These are phyloP conservation scores for Ceratobasidium sp. DNA, from an alignment of 1,284 basidiomycete genomes.

Conservation along the genomic window DNA sequence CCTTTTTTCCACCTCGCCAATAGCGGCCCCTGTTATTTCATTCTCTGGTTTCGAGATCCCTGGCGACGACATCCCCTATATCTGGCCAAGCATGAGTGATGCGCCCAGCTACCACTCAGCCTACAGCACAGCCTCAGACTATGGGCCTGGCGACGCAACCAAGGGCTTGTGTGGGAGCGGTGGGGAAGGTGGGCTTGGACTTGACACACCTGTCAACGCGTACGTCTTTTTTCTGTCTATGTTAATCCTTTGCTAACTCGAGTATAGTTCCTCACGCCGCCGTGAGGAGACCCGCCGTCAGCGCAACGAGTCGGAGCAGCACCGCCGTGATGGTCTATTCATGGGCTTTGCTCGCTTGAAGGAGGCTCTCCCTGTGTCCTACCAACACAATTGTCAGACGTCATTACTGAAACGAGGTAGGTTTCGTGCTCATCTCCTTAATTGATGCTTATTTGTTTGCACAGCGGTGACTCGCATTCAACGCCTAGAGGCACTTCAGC, in stretches of 20 bases:
- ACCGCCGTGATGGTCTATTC: slow-evolving; percentile 84
- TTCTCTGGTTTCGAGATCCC: slow-evolving; percentile 47
- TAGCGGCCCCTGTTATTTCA: slow-evolving; percentile 46
- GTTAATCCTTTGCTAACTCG: slow-evolving; percentile 23
- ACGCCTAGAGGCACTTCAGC: slow-evolving; percentile 78
- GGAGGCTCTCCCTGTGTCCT: slow-evolving; percentile 82
- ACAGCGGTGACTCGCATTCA: slow-evolving; percentile 81
- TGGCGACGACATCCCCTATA: slow-evolving; percentile 44
- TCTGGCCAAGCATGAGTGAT: slow-evolving; percentile 37
- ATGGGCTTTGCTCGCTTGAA: slow-evolving; percentile 88
- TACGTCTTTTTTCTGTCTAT: slow-evolving; percentile 13
- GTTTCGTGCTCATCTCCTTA: slow-evolving; percentile 51
- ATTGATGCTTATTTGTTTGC: slow-evolving; percentile 37
- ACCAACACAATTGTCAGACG: slow-evolving; percentile 90
- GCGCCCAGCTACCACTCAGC: slow-evolving; percentile 37
- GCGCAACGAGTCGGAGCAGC: slow-evolving; percentile 87
- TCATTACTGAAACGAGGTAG: slow-evolving; percentile 84
- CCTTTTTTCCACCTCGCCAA: slow-evolving; percentile 47
- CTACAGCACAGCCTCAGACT: no score
- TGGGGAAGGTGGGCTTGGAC: slow-evolving; percentile 40
- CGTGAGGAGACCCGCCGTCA: slow-evolving; percentile 86
- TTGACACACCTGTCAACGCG: slow-evolving; percentile 43
- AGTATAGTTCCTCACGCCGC: slow-evolving; percentile 57
- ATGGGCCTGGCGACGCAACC: slow-evolving; percentile 42
- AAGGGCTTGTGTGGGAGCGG: slow-evolving; percentile 47